Percentiles rank a stretch among this genome's conserved stretches.
Evolutionary conservation across 306 rosid genomes (phyloP).

Genomic region (Leucaena leucocephala): DNA sequence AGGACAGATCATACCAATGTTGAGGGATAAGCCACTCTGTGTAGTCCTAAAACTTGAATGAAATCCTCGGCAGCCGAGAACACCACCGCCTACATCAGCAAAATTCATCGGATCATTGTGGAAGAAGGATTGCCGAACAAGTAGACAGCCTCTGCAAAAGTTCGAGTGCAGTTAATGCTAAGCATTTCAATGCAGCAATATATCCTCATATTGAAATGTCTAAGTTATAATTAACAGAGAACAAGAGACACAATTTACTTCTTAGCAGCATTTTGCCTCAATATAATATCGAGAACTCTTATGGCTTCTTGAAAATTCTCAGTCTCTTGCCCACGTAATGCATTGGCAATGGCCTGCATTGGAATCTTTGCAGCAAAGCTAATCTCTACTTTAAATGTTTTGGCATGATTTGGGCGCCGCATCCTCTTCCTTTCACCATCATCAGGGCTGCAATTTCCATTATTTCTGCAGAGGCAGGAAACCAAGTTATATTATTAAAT

Average conservation of each 20-base stretch:
- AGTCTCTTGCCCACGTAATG: constrained; percentile 85
- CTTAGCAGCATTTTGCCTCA: constrained; percentile 90
- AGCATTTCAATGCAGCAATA: neutral
- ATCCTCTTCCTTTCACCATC: constrained; percentile 77
- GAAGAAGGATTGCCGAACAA: constrained; percentile 85
- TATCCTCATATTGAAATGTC: neutral
- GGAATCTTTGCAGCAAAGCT: constrained; percentile 93
- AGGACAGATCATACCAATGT: constrained; percentile 58
- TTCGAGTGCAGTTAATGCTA: neutral
- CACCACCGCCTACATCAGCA: constrained; percentile 92
- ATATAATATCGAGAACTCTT: constrained; percentile 82
- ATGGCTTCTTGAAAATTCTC: constrained; percentile 92
- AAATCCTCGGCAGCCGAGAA: constrained; percentile 91
- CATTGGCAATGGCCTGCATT: constrained; percentile 79
- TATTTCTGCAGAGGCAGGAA: constrained; percentile 48
- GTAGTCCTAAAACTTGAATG: constrained; percentile 93
- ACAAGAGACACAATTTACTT: constrained; percentile 46
- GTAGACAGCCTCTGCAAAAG: constrained; percentile 84
- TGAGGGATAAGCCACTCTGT: constrained; percentile 87
- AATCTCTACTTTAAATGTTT: constrained; percentile 74
- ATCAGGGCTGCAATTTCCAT: constrained; percentile 70
- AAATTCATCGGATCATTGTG: constrained; percentile 78
- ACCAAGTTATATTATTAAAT: neutral
- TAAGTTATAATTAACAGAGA: neutral
- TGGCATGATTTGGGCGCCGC: constrained; percentile 66